Conservation (phyloP, 1,139 yeast genomes). For the Pichia sp. region DNA sequence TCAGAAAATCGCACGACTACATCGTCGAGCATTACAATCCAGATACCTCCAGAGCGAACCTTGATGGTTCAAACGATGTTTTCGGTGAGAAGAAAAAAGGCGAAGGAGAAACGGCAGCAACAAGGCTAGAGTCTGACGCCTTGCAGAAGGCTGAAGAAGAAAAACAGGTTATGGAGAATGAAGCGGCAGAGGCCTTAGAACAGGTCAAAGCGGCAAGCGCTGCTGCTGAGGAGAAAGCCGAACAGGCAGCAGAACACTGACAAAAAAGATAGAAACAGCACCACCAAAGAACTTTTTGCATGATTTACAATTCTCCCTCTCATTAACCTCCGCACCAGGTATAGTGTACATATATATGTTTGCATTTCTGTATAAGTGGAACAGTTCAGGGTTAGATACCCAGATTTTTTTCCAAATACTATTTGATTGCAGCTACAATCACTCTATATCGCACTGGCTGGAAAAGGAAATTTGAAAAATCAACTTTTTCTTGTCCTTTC, state of each 20-base stretch:
- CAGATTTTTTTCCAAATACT: background rate
- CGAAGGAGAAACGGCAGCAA: background rate
- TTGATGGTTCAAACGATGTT: slow-evolving; percentile 11
- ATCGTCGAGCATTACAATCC: slow-evolving; percentile 10
- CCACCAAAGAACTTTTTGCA: background rate
- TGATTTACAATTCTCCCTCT: background rate
- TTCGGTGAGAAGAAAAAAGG: background rate
- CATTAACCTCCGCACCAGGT: background rate
- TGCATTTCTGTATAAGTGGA: background rate
- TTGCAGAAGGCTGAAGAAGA: background rate
- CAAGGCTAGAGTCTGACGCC: background rate
- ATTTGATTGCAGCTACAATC: background rate
- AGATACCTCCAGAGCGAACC: background rate
- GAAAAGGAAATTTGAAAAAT: background rate
- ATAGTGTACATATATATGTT: background rate
- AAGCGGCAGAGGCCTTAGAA: background rate
- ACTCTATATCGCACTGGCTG: background rate
- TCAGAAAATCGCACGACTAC: slow-evolving; percentile 10
- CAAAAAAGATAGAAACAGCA: background rate
- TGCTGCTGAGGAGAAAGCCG: background rate
- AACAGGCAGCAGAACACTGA: background rate
- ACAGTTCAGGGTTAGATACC: background rate
- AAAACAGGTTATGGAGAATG: background rate
- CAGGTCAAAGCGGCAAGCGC: background rate
- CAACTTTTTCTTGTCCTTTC: background rate